Base-by-base conservation (phyloP, 1,284 basidiomycete species). In the Moniliophthora roreri region DNA sequence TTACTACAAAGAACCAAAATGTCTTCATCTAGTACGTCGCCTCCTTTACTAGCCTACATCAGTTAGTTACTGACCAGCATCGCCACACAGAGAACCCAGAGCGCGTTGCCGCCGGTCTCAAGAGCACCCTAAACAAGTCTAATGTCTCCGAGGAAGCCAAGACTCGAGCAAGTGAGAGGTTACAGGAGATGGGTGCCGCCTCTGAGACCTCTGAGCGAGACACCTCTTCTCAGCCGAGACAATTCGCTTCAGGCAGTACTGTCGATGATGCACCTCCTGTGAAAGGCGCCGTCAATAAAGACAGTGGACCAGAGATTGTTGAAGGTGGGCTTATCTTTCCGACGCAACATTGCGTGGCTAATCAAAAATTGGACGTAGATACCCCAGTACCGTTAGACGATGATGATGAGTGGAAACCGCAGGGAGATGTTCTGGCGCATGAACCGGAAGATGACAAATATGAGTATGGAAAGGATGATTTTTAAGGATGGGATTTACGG, bases 131-230 rank as follows among this genome's bases (percentile, higher is more conserved):
- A 45, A 63, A 66, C 44, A 77, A 78, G 60, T 71, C 74, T 6
- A 71, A 68, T 52, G 69, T 70, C 20, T 72, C 70, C 28, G 69
- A 71, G 42, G 72, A 73, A 59, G 71, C 75, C 3, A 77, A 76
- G 60, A 68, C 67, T n/a, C 66, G 69, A 52, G 72, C 74, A n/a
- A 65, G 62, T 24, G 62, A 69, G 28, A 65, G 67, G 11, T 62
- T 75, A 7, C 63, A 73, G 9, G 64, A 68, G 8, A 56, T 73
- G 48, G 66, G 66, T 39, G 62, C 52, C 18, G 38, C 16, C 5
- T 36, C 20, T 3, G 52, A 45, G 20, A 32, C 9, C 13, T 3
- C 21, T 32, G 28, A 32, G 28, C 46, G 15, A 16, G 46, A 48
- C 4, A 28, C 45, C 20, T 8, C n/a, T 7, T 6, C 8, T 15